A percentile compares a stretch with the other conserved stretches of the same genome.
These are phyloP conservation scores for Casuarina equisetifolia DNA, from an alignment of 306 rosid genomes.

Conservation along the genomic window DNA sequence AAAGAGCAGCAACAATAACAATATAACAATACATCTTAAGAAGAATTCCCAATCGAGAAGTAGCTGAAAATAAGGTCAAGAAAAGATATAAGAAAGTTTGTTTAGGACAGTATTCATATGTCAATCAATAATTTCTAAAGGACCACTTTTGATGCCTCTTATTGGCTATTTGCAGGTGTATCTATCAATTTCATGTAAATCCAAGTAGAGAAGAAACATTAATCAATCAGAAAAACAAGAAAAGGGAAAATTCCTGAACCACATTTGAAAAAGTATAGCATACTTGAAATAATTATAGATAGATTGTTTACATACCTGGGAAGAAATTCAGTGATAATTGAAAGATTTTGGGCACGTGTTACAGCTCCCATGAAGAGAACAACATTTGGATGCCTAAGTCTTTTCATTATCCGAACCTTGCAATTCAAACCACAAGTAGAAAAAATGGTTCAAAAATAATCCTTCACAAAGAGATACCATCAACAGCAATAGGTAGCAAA, in stretches of 20 bases:
- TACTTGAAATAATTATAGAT: not conserved
- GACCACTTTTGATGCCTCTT: not conserved
- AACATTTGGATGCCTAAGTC: conserved; percentile 92
- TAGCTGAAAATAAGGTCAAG: not conserved
- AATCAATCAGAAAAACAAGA: not conserved
- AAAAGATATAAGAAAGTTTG: not conserved
- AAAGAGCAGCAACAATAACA: not conserved
- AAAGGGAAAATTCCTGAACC: not conserved
- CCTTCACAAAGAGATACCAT: conserved; percentile 3
- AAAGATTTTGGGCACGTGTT: conserved; percentile 85
- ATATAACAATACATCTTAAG: not conserved
- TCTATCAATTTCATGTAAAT: not conserved
- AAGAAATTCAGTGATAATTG: conserved; percentile 90
- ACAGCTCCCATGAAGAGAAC: conserved; percentile 99
- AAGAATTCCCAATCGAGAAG: not conserved
- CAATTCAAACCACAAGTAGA: conserved; percentile 37
- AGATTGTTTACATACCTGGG: conserved; percentile 66
- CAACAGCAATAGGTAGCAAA: not conserved
- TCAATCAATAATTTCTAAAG: not conserved
- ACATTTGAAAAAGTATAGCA: not conserved
- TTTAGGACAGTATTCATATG: not conserved
- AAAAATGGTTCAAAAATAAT: conserved; percentile 8
- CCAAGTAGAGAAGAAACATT: not conserved
- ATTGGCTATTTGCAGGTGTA: not conserved
- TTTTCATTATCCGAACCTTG: conserved; percentile 88